phyloP scores from a whole-genome alignment of 257 asterid species.

The Salvia miltiorrhiza region DNA sequence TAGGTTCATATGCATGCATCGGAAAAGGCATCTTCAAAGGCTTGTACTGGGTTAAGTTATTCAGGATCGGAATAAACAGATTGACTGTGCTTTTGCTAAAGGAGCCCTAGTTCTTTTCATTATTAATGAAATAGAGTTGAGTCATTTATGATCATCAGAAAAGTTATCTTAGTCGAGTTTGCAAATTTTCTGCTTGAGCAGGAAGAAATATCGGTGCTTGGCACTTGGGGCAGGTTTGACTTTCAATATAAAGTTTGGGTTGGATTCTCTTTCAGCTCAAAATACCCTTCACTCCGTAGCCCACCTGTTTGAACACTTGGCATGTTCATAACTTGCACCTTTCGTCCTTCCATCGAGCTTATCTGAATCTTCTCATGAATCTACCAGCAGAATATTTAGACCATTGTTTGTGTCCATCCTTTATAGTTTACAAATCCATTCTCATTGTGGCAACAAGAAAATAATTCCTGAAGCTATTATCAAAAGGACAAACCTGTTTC shows the following conservation, averaged over 20 bases:
- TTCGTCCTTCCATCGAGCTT: background rate
- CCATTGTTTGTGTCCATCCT: background rate
- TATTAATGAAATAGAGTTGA: background rate
- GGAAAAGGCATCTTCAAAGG: no score
- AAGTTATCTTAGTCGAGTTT: background rate
- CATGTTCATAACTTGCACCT: constrained; percentile 1
- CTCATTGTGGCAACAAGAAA: background rate
- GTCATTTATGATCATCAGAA: background rate
- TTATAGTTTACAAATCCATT: background rate
- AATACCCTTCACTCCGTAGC: background rate
- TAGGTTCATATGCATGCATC: no score
- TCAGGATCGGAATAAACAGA: background rate
- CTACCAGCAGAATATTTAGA: background rate
- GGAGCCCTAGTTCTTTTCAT: background rate
- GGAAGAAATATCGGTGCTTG: background rate
- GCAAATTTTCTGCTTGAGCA: background rate
- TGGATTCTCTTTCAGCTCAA: background rate
- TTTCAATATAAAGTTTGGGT: background rate
- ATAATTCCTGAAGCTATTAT: background rate
- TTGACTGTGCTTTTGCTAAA: background rate
- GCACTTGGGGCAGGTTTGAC: background rate
- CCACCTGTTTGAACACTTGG: background rate
- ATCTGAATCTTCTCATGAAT: background rate
- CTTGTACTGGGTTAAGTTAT: background rate
- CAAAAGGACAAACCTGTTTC: background rate